Evolutionary conservation across 805 yeast genomes (phyloP).

Genomic region (Yamadazyma ubonensis): DNA sequence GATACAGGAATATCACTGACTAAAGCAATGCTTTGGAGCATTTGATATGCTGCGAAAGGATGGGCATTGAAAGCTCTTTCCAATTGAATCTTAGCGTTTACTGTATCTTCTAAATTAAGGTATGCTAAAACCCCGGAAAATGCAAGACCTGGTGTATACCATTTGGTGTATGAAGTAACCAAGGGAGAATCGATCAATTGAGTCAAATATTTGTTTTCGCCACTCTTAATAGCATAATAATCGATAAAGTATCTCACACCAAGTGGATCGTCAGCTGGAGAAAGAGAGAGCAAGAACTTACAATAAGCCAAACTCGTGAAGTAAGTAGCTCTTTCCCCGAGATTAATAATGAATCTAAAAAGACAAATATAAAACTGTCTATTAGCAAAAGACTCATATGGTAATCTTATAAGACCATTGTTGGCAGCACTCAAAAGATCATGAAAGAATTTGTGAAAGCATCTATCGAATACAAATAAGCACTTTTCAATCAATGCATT

Average conservation of each 20-base stretch:
- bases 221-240: constrained; percentile 66
- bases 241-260: constrained; percentile 85
- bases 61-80: constrained; percentile 51
- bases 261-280: constrained; percentile 78
- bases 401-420: constrained; percentile 61
- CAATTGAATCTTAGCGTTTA: constrained; percentile 49
- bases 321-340: constrained; percentile 76
- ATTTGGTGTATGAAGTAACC: constrained; percentile 53
- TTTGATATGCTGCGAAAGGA: constrained; percentile 54
- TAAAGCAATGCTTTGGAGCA: constrained; percentile 51
- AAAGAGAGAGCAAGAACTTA: constrained; percentile 64
- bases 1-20: constrained; percentile 14
- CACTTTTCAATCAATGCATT: constrained; percentile 76
- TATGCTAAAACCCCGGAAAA: constrained; percentile 67
- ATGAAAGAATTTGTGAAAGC: constrained; percentile 58
- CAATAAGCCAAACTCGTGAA: constrained; percentile 75
- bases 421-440: constrained; percentile 46
- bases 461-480: constrained; percentile 75
- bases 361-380: constrained; percentile 74
- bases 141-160: constrained; percentile 73
- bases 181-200: constrained; percentile 58
- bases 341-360: constrained; percentile 65
- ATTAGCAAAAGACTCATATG: constrained; percentile 72
- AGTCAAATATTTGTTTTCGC: constrained; percentile 61
- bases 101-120: constrained; percentile 39